Percentiles rank a stretch among this genome's conserved stretches.
Conservation (phyloP, 1,139 yeast species). For the Suhomyces panamericanus region DNA sequence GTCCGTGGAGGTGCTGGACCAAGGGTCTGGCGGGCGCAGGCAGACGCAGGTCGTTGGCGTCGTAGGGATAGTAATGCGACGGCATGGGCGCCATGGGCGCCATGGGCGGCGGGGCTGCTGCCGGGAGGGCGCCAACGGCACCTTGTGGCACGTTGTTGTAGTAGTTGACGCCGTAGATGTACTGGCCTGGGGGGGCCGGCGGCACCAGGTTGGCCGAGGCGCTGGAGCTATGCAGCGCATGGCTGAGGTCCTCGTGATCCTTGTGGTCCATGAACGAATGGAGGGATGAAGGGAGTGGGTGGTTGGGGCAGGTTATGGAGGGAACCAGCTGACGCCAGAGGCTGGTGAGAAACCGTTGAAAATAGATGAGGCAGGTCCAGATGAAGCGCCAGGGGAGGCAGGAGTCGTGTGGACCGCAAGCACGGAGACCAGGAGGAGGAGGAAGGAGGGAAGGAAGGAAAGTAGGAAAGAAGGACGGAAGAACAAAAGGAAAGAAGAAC, state of each 20-base stretch:
- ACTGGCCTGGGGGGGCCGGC: slow-evolving; percentile 1
- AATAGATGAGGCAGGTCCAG: background rate
- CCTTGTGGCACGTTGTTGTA: background rate
- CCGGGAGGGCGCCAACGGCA: too few species aligned
- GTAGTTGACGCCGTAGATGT: slow-evolving; percentile 8
- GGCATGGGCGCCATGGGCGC: background rate
- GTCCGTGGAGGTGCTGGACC: background rate
- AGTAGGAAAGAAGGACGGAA: too few species aligned
- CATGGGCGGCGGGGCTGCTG: background rate
- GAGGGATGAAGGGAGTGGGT: background rate
- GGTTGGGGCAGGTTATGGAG: background rate
- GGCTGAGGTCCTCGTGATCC: slow-evolving; percentile 2
- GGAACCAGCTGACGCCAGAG: background rate
- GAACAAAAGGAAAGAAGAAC: too few species aligned
- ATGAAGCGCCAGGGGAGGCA: background rate
- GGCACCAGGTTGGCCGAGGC: slow-evolving; percentile 1
- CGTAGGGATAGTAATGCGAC: slow-evolving; percentile 3
- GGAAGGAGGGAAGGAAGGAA: too few species aligned
- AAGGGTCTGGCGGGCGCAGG: too few species aligned
- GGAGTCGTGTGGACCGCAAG: too few species aligned
- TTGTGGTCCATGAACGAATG: background rate
- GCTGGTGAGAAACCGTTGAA: too few species aligned
- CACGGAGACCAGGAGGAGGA: too few species aligned
- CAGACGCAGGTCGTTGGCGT: background rate
- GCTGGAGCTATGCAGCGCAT: slow-evolving; percentile 5